These are phyloP conservation scores for Botrytis sinoallii DNA, from an alignment of 2,329 filamentous ascomycete genomes.

Conservation along the genomic window DNA sequence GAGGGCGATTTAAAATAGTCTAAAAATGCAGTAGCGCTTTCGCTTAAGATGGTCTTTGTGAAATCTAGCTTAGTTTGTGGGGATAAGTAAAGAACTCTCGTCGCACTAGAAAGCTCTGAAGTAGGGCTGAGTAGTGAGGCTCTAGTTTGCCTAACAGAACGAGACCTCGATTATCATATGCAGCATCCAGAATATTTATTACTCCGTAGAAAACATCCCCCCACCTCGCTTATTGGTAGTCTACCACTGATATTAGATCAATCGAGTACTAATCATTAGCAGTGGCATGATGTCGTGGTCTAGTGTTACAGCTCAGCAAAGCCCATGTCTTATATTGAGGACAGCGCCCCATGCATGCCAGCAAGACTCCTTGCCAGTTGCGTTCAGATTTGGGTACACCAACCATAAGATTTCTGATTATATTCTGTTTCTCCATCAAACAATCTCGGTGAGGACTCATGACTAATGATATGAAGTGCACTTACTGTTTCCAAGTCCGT, in stretches of 20 bases:
- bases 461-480: background rate
- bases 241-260: background rate
- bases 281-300: background rate
- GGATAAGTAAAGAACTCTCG: background rate
- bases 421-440: background rate
- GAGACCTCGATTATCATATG: background rate
- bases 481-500: background rate
- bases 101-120: background rate
- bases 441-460: background rate
- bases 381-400: background rate
- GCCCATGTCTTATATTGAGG: background rate
- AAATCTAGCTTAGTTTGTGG: background rate
- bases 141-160: background rate
- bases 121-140: background rate
- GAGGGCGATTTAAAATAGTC: background rate
- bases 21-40: background rate
- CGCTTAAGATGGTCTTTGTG: background rate
- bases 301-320: background rate
- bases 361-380: background rate
- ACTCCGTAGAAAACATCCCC: background rate
- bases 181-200: background rate
- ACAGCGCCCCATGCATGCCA: background rate
- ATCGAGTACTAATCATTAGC: background rate
- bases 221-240: background rate
- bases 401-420: background rate